A percentile compares a stretch with the other conserved stretches of the same genome.
Conservation (phyloP, 2,329 filamentous ascomycete species). For the Phialophora chinensis region DNA sequence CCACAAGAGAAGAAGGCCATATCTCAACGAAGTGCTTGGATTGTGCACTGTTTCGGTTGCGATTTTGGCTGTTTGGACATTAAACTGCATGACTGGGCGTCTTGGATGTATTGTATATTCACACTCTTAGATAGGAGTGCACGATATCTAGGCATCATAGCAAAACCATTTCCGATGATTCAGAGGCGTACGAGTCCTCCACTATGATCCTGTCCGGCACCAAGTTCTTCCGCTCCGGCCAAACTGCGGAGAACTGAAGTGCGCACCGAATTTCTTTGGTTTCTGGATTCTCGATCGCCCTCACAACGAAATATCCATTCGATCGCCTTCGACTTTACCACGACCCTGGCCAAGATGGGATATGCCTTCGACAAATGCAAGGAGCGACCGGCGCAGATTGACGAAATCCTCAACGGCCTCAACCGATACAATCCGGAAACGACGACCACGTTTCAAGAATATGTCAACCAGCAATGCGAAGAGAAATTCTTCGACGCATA, state of each 20-base stretch:
- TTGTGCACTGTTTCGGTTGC: neutral
- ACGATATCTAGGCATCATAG: neutral
- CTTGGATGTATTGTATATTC: neutral
- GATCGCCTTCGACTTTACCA: neutral
- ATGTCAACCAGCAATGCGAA: slow-evolving; percentile 93
- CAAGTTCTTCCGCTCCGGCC: slow-evolving; percentile 6
- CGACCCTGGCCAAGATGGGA: slow-evolving; percentile 34
- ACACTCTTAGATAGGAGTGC: neutral
- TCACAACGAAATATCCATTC: slow-evolving; percentile 1
- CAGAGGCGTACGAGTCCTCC: neutral
- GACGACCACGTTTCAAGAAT: slow-evolving; percentile 89
- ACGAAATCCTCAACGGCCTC: slow-evolving; percentile 91
- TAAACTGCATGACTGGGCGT: neutral
- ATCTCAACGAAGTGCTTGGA: neutral
- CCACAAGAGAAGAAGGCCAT: neutral
- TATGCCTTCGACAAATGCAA: slow-evolving; percentile 81
- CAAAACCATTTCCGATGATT: neutral
- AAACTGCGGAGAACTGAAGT: slow-evolving; percentile 1
- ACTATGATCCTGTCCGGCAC: neutral
- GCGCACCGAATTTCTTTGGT: slow-evolving; percentile 7
- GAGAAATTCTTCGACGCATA: slow-evolving; percentile 93
- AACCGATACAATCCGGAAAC: slow-evolving; percentile 99
- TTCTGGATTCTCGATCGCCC: neutral
- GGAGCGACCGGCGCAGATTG: slow-evolving; percentile 90
- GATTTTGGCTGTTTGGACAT: slow-evolving; percentile 1